Evolutionary conservation across 2,329 filamentous ascomycete species (phyloP), one percentile per base, ranked within the genome.

Genomic region (Trichoderma semiorbis): DNA sequence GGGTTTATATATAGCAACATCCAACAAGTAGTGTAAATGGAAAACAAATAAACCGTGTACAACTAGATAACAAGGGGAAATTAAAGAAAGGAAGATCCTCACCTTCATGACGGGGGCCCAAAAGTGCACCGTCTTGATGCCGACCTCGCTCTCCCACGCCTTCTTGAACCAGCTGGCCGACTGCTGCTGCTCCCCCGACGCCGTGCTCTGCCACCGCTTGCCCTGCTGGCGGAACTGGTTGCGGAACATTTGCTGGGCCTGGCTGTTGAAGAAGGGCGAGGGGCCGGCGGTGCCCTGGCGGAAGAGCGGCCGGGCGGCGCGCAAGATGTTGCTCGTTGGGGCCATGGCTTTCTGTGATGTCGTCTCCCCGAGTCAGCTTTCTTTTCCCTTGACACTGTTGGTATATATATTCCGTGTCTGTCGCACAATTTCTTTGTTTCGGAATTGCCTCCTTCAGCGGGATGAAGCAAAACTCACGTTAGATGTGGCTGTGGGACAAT

Each of bases 91-190:
- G n/a, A n/a, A n/a, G n/a, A n/a, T 14, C 77, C 81, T 75, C 78
- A 85, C 84, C 83, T 88, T 98, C 94, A 98, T 97, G 76, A 98
- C 91, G 72, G 95, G 95, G 58, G 95, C 95, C 95, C 96, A 99
- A 85, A 99, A 99, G 84, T 99, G 96, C 78, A 99, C 96, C 74
- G 96, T 99, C 91, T 94, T 94, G 77, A 95, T 77, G 66, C 93
- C 93, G 75, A 95, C 83, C 74, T 93, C 92, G 82, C 92, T 94
- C 82, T 93, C 90, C 92, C 91, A 94, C 87, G 97, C 89, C 83
- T 90, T 90, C 86, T 91, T 90, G 82, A 96, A 90, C 86, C 87
- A 91, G 79, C 84, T 84, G 74, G 81, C 77, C 76, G 83, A 78
- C 69, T 70, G 50, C 69, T 70, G 69, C 69, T 70, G 50, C 69